Percentiles rank a stretch among this genome's conserved stretches.
phyloP scores from a whole-genome alignment of 129 eudicot genomes.

The Tagetes erecta region DNA sequence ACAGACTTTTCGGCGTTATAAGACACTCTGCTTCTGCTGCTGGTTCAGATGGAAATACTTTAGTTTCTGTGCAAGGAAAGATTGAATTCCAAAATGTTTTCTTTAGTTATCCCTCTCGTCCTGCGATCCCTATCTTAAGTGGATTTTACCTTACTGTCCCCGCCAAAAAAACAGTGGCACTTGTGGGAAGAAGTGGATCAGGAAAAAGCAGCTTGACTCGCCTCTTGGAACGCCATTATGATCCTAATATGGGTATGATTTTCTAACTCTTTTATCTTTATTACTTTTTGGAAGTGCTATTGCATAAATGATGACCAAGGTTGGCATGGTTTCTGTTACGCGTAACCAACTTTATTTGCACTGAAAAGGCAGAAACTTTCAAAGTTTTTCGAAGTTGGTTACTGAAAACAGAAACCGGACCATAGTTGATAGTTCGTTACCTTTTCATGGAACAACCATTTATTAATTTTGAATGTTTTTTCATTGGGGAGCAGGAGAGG shows the following conservation, averaged over 20 bases:
- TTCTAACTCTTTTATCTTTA: background rate
- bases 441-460: background rate
- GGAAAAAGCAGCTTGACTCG: conserved; percentile 64
- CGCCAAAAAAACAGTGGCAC: conserved; percentile 53
- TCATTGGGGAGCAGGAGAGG: conserved; percentile 44
- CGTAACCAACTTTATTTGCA: background rate
- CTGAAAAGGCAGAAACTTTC: background rate
- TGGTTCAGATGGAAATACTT: conserved; percentile 45
- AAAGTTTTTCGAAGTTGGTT: background rate
- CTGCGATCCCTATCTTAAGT: conserved; percentile 48
- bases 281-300: background rate
- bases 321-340: background rate
- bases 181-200: conserved; percentile 65
- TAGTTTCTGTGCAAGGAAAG: conserved; percentile 51
- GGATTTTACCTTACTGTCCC: conserved; percentile 59
- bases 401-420: too few species aligned
- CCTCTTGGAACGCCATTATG: conserved; percentile 62
- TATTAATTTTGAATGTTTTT: background rate
- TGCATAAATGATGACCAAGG: background rate
- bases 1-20: conserved; percentile 59
- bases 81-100: conserved; percentile 60
- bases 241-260: conserved; percentile 56
- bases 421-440: background rate
- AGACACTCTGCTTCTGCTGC: conserved; percentile 43
- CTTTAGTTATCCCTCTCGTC: conserved; percentile 56